phyloP scores from a whole-genome alignment of 805 yeast species.

The Cyberlindnera samutprakarnensis region DNA sequence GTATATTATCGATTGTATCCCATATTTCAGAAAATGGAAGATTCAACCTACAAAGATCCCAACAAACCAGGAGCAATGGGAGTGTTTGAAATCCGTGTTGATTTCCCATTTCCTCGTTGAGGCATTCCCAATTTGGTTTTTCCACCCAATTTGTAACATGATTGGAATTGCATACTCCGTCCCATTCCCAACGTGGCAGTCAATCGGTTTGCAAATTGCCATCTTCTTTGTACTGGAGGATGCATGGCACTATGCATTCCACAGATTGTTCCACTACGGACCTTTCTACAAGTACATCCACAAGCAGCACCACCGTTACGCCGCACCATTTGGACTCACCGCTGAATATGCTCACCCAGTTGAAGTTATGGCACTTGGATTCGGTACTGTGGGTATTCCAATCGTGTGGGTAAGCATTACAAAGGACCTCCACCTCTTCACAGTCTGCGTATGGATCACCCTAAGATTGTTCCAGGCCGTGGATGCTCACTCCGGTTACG shows the following conservation, averaged over 20 bases:
- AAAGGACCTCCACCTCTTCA: conserved; percentile 74
- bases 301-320: conserved; percentile 96
- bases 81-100: conserved; percentile 79
- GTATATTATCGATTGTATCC: conserved; percentile 79
- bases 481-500: conserved; percentile 97
- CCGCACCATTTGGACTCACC: conserved; percentile 95
- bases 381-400: conserved; percentile 96
- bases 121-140: conserved; percentile 94
- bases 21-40: conserved; percentile 80
- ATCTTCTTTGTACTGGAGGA: conserved; percentile 85
- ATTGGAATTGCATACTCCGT: conserved; percentile 73
- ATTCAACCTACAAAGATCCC: conserved; percentile 85
- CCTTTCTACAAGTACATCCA: conserved; percentile 87
- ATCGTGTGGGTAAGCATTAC: conserved; percentile 73
- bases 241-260: conserved; percentile 96
- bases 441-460: conserved; percentile 82
- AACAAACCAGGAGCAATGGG: conserved; percentile 80
- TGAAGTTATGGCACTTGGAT: conserved; percentile 84
- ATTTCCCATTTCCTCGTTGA: conserved; percentile 87
- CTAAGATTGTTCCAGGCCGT: conserved; percentile 92
- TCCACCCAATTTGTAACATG: conserved; percentile 84
- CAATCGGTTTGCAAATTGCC: conserved; percentile 58
- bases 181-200: conserved; percentile 70
- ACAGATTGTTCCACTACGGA: conserved; percentile 83
- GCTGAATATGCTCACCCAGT: conserved; percentile 99